These are phyloP conservation scores for Neofusicoccum sp. DNA, from an alignment of 2,329 filamentous ascomycete species.

Conservation along the genomic window DNA sequence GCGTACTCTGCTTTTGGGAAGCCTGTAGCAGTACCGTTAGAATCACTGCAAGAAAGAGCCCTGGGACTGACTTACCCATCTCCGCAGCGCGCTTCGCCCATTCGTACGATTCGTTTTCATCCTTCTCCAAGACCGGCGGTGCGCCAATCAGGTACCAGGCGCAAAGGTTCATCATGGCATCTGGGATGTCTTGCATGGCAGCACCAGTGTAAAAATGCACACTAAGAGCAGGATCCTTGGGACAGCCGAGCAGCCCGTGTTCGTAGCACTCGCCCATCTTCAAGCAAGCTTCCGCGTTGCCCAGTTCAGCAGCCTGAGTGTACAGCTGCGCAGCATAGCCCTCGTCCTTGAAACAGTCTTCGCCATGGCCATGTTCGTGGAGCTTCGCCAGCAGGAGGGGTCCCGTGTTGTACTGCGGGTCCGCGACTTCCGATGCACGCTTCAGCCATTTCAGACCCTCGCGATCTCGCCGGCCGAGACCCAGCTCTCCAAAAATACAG, in stretches of 20 bases:
- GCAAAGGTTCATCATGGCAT: conserved; percentile 97
- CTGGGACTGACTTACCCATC: conserved; percentile 65
- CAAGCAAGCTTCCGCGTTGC: conserved; percentile 82
- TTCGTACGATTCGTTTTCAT: conserved; percentile 94
- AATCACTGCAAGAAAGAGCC: neutral
- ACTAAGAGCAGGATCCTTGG: conserved; percentile 86
- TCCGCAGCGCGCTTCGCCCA: conserved; percentile 90
- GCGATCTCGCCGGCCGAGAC: conserved; percentile 77
- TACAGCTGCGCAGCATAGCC: conserved; percentile 91
- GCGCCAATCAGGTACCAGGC: conserved; percentile 99
- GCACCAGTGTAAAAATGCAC: conserved; percentile 97
- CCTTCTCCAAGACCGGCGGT: conserved; percentile 87
- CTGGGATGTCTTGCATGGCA: conserved; percentile 78
- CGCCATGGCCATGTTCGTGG: conserved; percentile 91
- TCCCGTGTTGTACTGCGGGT: conserved; percentile 87
- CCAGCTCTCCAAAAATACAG: conserved; percentile 86
- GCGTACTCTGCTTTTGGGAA: conserved; percentile 81
- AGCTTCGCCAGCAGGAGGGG: conserved; percentile 88
- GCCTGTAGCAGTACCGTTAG: conserved; percentile 47
- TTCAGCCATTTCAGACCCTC: conserved; percentile 98
- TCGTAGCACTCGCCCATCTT: conserved; percentile 97
- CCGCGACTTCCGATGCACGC: conserved; percentile 84
- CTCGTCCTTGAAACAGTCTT: conserved; percentile 83
- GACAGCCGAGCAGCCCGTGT: conserved; percentile 84
- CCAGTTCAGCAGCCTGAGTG: conserved; percentile 89